Evolutionary conservation across 805 yeast species (phyloP).

Genomic region (Scheffersomyces ergatensis): DNA sequence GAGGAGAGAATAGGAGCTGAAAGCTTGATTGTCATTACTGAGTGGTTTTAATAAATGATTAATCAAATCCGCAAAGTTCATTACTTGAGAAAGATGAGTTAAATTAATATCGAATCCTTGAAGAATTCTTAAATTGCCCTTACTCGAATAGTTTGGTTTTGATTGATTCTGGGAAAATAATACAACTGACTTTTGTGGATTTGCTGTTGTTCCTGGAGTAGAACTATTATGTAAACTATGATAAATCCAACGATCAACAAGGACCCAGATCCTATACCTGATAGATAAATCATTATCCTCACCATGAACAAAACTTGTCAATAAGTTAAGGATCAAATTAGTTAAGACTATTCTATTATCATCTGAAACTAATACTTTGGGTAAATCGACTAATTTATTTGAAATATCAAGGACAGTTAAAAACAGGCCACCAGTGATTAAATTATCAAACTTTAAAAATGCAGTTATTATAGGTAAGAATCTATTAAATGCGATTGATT

Average conservation of each 20-base stretch:
- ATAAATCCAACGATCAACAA: conserved; percentile 69
- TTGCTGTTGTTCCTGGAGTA: not conserved
- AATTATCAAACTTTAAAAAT: conserved; percentile 40
- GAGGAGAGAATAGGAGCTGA: conserved; percentile 37
- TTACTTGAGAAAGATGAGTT: conserved; percentile 46
- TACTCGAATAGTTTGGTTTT: conserved; percentile 16
- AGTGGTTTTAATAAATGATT: conserved; percentile 42
- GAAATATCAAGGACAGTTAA: conserved; percentile 3
- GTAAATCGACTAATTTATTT: conserved; percentile 11
- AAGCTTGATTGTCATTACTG: conserved; percentile 20
- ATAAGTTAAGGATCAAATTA: conserved; percentile 46
- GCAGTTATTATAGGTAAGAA: conserved; percentile 32
- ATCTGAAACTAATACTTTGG: conserved; percentile 26
- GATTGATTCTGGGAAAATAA: not conserved
- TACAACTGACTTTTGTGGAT: not conserved
- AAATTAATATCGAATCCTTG: conserved; percentile 40
- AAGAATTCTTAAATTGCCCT: conserved; percentile 14
- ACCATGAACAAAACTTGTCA: conserved; percentile 48
- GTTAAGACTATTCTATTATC: conserved; percentile 33
- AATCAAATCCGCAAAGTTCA: conserved; percentile 62
- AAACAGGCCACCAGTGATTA: conserved; percentile 15
- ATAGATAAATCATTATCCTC: conserved; percentile 24
- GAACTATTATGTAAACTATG: conserved; percentile 15
- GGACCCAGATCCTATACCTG: conserved; percentile 60
- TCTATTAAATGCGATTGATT: conserved; percentile 25